Base-by-base conservation (phyloP, 441 rosid genomes). In the Melianthus villosus region DNA sequence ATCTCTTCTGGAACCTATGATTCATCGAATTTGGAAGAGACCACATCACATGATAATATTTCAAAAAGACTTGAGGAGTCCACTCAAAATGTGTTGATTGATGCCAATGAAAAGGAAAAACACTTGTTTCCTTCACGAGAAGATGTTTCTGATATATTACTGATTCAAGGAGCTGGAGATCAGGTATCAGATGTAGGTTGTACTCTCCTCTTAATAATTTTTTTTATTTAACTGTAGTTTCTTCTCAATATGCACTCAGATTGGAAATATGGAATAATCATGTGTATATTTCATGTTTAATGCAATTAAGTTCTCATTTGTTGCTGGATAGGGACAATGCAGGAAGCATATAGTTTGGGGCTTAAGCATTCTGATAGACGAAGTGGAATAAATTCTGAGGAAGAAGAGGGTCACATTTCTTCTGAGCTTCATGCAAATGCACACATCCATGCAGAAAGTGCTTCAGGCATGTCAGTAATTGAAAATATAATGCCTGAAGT, bases 261-360 rank as follows among this genome's bases (percentile, higher is more conserved):
- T 33, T 14, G 46, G 54, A 57, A 50, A 17, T 39, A 36, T 42
- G 44, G 48, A 29, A 38, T 33, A 36, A 34, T 34, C 26, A 41
- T 50, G 40, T 48, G 30, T 60, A 41, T 37, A 44, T 62, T 67
- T 59, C 62, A 59, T 70, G 70, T 68, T 52, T 80, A 27, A 39
- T 47, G 26, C 42, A 59, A 72, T 73, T 58, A 62, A 64, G 45
- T 72, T 77, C 83, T 79, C 77, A 79, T 79, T 77, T 77, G 68
- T 67, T 78, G 61, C 77, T 82, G 71, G 93, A 73, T 73, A 73
- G 99, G 96, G 82, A 67, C 70, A 64, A 75, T 78, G 94, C 96
- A 85, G 94, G 94, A 73, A 57, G 71, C 72, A 59, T 57, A 71
- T 71, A 71, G 65, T 67, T 72, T 53, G 55, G 77, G 40, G 56